Evolutionary conservation across 2,329 filamentous ascomycete species (phyloP).

Genomic region (Pseudogymnoascus sp.): DNA sequence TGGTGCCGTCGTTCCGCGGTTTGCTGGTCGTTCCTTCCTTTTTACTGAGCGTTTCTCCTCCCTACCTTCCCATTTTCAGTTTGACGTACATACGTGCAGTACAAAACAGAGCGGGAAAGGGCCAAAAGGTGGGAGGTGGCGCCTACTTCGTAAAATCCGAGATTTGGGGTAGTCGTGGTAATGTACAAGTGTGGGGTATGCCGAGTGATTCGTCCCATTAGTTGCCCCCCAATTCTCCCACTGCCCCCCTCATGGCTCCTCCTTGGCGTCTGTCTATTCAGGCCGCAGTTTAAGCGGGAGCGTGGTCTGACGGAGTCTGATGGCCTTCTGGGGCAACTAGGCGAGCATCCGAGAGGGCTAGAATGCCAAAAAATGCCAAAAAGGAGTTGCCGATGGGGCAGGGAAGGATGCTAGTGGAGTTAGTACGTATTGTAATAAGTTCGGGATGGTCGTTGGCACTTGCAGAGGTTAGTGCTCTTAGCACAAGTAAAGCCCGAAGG

Average conservation of each 20-base stretch:
- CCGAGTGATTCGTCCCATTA: not conserved
- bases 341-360: slow-evolving; percentile 1
- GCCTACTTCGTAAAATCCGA: not conserved
- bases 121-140: not conserved
- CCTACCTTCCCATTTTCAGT: not conserved
- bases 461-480: not conserved
- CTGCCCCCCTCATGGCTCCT: not conserved
- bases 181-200: not conserved
- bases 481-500: not conserved
- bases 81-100: not conserved
- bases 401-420: not conserved
- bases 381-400: not conserved
- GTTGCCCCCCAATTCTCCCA: not conserved
- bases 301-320: not conserved
- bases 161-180: slow-evolving; percentile 1
- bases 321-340: not conserved
- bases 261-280: not conserved
- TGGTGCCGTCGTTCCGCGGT: not conserved
- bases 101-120: not conserved
- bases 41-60: not conserved
- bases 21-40: not conserved
- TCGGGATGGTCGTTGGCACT: not conserved
- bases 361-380: not conserved
- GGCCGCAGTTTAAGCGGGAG: not conserved
- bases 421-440: not conserved